Evolutionary conservation across 1,284 basidiomycete species (phyloP).

Genomic region (Heliocybe sulcata): DNA sequence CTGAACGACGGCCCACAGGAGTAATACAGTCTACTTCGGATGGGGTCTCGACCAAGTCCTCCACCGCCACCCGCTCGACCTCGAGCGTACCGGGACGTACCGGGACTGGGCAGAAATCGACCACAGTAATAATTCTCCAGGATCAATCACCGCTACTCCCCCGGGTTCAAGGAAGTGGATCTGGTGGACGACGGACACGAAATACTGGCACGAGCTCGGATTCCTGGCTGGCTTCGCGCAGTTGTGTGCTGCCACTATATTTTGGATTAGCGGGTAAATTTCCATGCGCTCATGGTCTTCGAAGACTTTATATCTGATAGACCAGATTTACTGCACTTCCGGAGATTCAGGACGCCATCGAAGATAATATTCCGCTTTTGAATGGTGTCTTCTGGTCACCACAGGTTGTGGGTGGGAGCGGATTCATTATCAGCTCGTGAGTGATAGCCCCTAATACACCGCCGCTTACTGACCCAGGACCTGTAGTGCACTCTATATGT

Average conservation of each 20-base stretch:
- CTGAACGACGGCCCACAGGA: neutral
- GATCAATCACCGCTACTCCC: slow-evolving; percentile 1
- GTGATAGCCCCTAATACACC: neutral
- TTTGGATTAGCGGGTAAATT: slow-evolving; percentile 47
- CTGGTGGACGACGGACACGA: slow-evolving; percentile 28
- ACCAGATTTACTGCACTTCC: slow-evolving; percentile 43
- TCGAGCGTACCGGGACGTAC: neutral
- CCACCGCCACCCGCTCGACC: neutral
- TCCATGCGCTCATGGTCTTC: neutral
- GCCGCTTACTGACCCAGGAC: neutral
- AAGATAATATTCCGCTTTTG: slow-evolving; percentile 13
- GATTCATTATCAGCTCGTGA: slow-evolving; percentile 44
- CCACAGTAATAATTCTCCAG: neutral
- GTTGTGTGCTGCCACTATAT: slow-evolving; percentile 44
- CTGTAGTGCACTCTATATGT: slow-evolving; percentile 32
- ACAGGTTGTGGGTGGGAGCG: slow-evolving; percentile 48
- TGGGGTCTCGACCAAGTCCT: slow-evolving; percentile 18
- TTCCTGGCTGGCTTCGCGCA: slow-evolving; percentile 46
- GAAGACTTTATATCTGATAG: slow-evolving; percentile 9
- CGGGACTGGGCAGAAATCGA: neutral
- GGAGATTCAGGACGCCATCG: slow-evolving; percentile 11
- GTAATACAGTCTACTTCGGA: slow-evolving; percentile 26
- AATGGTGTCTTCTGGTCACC: slow-evolving; percentile 42
- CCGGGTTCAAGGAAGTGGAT: slow-evolving; percentile 19
- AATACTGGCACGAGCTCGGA: slow-evolving; percentile 46